Evolutionary conservation across 305 asterid genomes (phyloP).

Genomic region (Rubia occidens): DNA sequence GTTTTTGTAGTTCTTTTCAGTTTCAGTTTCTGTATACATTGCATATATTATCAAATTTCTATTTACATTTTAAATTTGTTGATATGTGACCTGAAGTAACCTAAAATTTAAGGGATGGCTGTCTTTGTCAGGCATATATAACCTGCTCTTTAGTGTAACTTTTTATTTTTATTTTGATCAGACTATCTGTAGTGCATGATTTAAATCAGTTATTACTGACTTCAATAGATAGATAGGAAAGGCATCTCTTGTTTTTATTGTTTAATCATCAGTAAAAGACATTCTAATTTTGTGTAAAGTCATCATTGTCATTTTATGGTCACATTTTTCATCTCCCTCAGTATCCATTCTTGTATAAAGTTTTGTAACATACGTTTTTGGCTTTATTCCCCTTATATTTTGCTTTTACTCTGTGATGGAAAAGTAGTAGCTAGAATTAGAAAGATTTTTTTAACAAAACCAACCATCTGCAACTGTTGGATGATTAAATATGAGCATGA

Average conservation of each 20-base stretch:
- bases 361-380: background rate
- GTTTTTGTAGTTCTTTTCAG: no score
- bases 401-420: background rate
- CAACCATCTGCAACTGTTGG: background rate
- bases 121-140: background rate
- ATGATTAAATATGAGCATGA: background rate
- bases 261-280: background rate
- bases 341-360: background rate
- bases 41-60: background rate
- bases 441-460: background rate
- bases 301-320: background rate
- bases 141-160: background rate
- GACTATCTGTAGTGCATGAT: background rate
- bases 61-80: background rate
- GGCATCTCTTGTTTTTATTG: no score
- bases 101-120: background rate
- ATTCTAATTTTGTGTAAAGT: background rate
- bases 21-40: background rate
- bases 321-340: background rate
- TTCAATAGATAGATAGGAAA: no score
- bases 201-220: background rate
- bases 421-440: background rate
- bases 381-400: background rate
- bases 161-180: background rate
- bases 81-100: background rate